Conservation (phyloP, 108 stramenopile species). For the Mayamaea pseudoterrestris region DNA sequence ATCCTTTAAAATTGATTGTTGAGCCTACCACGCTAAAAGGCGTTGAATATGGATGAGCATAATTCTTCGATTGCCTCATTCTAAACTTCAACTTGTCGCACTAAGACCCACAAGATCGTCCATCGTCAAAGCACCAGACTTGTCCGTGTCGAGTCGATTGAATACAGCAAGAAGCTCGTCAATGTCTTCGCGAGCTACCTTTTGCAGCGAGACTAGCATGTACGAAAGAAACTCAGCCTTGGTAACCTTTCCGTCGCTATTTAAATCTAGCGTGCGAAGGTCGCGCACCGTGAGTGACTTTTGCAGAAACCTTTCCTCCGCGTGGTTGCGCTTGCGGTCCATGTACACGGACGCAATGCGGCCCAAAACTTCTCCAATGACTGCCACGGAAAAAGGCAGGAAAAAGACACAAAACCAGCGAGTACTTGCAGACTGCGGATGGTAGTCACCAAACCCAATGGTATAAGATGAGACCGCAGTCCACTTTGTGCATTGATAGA, state of each 20-base stretch:
- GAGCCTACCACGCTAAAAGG: no score
- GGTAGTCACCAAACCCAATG: conserved; percentile 44
- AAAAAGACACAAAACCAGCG: conserved; percentile 30
- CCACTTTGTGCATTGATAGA: conserved; percentile 12
- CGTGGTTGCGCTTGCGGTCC: conserved; percentile 9
- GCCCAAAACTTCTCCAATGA: conserved; percentile 29
- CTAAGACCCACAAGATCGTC: conserved; percentile 1
- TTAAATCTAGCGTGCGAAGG: conserved; percentile 24
- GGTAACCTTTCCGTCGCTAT: conserved; percentile 29
- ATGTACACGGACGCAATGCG: conserved; percentile 16
- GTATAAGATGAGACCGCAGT: conserved; percentile 15
- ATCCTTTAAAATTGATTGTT: no score
- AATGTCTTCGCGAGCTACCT: conserved; percentile 31
- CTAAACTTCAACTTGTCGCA: no score
- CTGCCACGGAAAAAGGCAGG: conserved; percentile 41
- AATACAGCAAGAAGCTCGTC: conserved; percentile 8
- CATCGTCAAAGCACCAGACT: neutral
- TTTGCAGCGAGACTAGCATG: conserved; percentile 43
- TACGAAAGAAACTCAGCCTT: conserved; percentile 29
- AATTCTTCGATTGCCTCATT: no score
- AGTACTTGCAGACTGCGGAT: conserved; percentile 10
- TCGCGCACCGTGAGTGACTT: conserved; percentile 26
- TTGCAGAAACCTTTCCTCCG: conserved; percentile 18
- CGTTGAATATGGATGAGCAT: no score
- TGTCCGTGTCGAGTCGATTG: conserved; percentile 4